These are phyloP conservation scores for Suillus subluteus DNA, from an alignment of 768 basidiomycete genomes.

Conservation along the genomic window DNA sequence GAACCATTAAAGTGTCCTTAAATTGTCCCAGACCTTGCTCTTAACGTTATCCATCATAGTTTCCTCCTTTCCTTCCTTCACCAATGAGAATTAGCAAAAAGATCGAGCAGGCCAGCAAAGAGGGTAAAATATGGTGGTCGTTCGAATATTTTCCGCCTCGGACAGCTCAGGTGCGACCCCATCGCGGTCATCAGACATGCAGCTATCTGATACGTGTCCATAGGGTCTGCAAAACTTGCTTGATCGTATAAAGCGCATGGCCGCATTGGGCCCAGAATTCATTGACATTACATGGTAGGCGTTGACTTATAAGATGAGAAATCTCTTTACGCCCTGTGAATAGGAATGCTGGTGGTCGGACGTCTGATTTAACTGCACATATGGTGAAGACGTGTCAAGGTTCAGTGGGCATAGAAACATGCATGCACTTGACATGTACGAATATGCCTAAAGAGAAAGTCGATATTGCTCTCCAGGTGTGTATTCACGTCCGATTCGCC, in stretches of 20 bases:
- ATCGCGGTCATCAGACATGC: constrained; percentile 1
- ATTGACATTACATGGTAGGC: constrained; percentile 94
- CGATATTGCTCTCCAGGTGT: constrained; percentile 84
- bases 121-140: constrained; percentile 94
- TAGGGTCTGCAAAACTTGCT: constrained; percentile 83
- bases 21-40: constrained; percentile 14
- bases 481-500: constrained; percentile 31
- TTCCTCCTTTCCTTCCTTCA: constrained; percentile 23
- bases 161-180: constrained; percentile 78
- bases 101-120: constrained; percentile 81
- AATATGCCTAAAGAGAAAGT: constrained; percentile 98
- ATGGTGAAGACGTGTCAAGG: constrained; percentile 95
- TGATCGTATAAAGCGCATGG: constrained; percentile 99
- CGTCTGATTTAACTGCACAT: constrained; percentile 91
- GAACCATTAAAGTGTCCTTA: not conserved
- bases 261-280: constrained; percentile 92
- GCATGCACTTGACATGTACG: constrained; percentile 98
- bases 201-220: constrained; percentile 8
- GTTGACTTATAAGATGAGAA: constrained; percentile 10
- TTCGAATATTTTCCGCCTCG: constrained; percentile 98
- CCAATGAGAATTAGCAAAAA: constrained; percentile 95
- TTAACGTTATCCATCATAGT: constrained; percentile 27
- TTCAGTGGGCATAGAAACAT: constrained; percentile 92
- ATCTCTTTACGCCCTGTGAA: constrained; percentile 11
- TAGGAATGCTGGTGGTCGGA: constrained; percentile 97